Evolutionary conservation across 108 stramenopile species (phyloP).

Genomic region (Poteriospumella lacustris): DNA sequence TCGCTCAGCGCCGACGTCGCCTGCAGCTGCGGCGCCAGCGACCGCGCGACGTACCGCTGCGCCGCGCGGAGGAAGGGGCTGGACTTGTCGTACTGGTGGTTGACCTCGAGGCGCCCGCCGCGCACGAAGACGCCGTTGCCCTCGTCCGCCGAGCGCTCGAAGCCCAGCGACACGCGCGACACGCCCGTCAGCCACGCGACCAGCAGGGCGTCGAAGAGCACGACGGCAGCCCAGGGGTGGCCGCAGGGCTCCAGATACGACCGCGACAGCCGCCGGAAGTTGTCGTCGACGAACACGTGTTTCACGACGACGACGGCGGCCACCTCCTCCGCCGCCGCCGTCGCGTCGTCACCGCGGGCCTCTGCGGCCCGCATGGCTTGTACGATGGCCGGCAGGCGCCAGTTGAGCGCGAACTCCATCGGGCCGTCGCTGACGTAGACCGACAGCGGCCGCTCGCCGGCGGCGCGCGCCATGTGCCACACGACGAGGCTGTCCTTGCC

Average conservation of each 20-base stretch:
- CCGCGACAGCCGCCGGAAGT: neutral
- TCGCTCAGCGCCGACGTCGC: neutral
- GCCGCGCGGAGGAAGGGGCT: neutral
- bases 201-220: conserved; percentile 19
- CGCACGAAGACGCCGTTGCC: neutral
- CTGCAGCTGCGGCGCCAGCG: neutral
- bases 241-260: conserved; percentile 22
- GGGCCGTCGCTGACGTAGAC: conserved; percentile 15
- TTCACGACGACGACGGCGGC: no score
- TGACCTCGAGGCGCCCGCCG: neutral
- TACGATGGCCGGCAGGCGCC: neutral
- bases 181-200: neutral
- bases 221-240: conserved; percentile 26
- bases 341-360: neutral
- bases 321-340: no score
- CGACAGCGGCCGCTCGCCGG: neutral
- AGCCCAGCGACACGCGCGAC: neutral
- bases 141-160: conserved; percentile 12
- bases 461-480: neutral
- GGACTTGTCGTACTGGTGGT: conserved; percentile 25
- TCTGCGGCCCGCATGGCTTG: neutral
- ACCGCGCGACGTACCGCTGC: neutral
- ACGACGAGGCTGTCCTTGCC: conserved; percentile 26
- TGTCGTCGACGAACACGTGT: neutral
- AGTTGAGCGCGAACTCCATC: neutral